Conservation (phyloP, 805 yeast species). For the Lachancea meyersii region DNA sequence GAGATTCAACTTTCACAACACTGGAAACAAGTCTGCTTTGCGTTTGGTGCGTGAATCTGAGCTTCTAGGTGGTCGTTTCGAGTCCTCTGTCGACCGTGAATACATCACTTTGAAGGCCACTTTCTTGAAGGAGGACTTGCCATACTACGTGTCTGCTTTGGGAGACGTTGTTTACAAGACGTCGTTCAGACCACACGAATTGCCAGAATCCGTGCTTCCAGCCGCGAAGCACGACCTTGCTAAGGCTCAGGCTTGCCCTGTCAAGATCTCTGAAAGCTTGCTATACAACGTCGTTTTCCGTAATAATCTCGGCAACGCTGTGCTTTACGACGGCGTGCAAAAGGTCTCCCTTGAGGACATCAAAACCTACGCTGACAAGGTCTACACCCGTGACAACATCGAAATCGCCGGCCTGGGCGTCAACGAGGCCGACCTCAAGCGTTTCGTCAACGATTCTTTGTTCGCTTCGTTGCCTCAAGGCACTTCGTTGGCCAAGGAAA, state of each 20-base stretch:
- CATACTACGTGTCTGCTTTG: slow-evolving; percentile 82
- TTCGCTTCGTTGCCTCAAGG: slow-evolving; percentile 55
- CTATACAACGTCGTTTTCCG: slow-evolving; percentile 79
- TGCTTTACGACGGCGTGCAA: slow-evolving; percentile 62
- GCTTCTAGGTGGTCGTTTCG: slow-evolving; percentile 79
- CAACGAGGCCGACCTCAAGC: slow-evolving; percentile 58
- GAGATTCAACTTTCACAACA: slow-evolving; percentile 78
- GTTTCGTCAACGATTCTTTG: slow-evolving; percentile 63
- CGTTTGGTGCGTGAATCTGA: slow-evolving; percentile 93
- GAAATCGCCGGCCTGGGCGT: slow-evolving; percentile 71
- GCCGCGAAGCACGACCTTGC: slow-evolving; percentile 59
- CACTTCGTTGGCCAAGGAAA: slow-evolving; percentile 37
- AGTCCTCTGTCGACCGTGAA: slow-evolving; percentile 74
- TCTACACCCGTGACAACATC: slow-evolving; percentile 64
- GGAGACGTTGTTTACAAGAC: slow-evolving; percentile 69
- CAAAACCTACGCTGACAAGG: slow-evolving; percentile 56
- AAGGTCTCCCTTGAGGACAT: slow-evolving; percentile 58
- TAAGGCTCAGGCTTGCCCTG: slow-evolving; percentile 46
- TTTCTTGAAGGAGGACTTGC: slow-evolving; percentile 82
- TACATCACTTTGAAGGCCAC: slow-evolving; percentile 70
- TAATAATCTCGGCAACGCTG: slow-evolving; percentile 79
- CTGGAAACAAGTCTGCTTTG: slow-evolving; percentile 76
- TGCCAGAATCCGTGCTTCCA: slow-evolving; percentile 75
- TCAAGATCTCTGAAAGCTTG: slow-evolving; percentile 63
- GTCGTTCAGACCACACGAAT: slow-evolving; percentile 76